Base-by-base conservation (phyloP, 208 protist genomes). In the Trypanosoma mega region DNA sequence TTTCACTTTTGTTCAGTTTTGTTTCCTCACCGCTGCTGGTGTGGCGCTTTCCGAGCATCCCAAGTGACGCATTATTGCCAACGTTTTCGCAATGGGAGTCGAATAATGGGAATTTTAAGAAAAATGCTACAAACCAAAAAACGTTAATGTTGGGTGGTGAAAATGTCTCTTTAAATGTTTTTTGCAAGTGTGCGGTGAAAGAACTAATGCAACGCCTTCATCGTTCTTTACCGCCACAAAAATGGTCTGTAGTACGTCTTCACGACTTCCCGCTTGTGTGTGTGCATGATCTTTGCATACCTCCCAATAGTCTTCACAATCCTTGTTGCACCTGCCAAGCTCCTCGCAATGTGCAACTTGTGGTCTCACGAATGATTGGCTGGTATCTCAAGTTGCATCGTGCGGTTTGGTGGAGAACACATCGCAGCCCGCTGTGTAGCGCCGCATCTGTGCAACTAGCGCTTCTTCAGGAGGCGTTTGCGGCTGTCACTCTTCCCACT, bases 201-300 rank as follows among this genome's bases (percentile, higher is more conserved):
- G 27, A 50, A 16, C 11, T 66, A 11, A 11, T 14, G 29, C 6
- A 37, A 23, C 34, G 26, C 24, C 30, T 66, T 4, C 29, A 30
- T 58, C 7, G 9, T 7, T 51, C 26, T 30, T 30, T 58, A 20
- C 60, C 48, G 27, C 60, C 60, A 11, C 18, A 18, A 27, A 31
- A 50, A 23, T 66, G 60, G 60, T 58, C 29, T 8, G 37, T 24
- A 1, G 5, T 16, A 21, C 24, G 34, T 1, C 14, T 16, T 41
- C 39, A 58, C 16, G 49, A 51, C 12, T 57, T 3, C 29, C 29
- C 50, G 27, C 0, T 66, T 48, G 26, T 51, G n/a, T 66, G 60
- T 24, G 30, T 39, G 23, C 60, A 66, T 27, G 60, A 58, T 18
- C n/a, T 66, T 26, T 18, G 14, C 23, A 12, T 21, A 21, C 46